Evolutionary conservation across 345 rosid species (phyloP).

Genomic region (Brassica juncea): DNA sequence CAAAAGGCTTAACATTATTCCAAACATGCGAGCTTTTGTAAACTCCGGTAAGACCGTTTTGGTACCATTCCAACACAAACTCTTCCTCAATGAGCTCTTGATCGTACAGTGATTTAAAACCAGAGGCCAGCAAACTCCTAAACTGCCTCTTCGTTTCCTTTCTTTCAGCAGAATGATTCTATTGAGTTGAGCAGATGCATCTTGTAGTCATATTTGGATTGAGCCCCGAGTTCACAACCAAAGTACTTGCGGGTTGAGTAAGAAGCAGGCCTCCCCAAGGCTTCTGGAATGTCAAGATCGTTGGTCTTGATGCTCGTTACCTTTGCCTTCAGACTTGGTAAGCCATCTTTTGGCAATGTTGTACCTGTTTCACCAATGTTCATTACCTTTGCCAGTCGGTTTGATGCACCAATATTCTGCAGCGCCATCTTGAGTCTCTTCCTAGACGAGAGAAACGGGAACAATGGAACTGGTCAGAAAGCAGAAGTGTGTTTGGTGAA

Average conservation of each 20-base stretch:
- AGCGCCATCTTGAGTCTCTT: constrained; percentile 55
- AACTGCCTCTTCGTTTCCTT: constrained; percentile 41
- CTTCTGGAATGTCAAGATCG: constrained; percentile 89
- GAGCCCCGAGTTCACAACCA: constrained; percentile 93
- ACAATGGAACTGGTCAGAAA: no score
- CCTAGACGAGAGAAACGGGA: no score
- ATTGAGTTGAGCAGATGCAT: constrained; percentile 56
- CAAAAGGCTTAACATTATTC: constrained; percentile 72
- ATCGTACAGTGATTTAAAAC: constrained; percentile 72
- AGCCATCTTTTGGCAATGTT: constrained; percentile 56
- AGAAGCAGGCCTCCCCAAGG: constrained; percentile 78
- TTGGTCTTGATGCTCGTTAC: constrained; percentile 91
- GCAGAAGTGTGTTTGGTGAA: no score
- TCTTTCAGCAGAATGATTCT: constrained; percentile 48
- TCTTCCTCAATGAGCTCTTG: constrained; percentile 77
- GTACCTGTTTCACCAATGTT: no score
- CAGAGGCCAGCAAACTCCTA: constrained; percentile 60
- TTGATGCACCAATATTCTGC: constrained; percentile 87
- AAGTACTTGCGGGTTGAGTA: constrained; percentile 75
- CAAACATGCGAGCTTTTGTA: constrained; percentile 53
- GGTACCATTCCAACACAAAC: constrained; percentile 66
- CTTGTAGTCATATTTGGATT: constrained; percentile 86
- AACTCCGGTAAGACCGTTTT: constrained; percentile 53
- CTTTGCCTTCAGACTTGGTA: constrained; percentile 88
- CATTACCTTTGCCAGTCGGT: constrained; percentile 34